Base-by-base conservation (phyloP, 192 early-diverging fungal genomes). In the Mortierella claussenii region DNA sequence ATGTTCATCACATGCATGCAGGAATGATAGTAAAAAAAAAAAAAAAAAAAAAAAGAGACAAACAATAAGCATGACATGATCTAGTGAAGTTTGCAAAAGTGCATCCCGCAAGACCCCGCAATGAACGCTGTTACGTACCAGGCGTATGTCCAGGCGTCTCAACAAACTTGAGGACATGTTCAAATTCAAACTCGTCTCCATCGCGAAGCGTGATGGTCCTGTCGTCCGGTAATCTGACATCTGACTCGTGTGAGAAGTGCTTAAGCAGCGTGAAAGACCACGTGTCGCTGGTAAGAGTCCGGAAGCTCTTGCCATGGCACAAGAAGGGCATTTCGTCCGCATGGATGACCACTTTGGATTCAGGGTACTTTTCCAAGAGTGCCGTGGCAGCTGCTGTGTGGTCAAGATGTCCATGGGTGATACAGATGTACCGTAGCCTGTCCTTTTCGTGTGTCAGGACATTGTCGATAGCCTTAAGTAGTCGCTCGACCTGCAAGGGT, bases 401-500 rank as follows among this genome's bases (percentile, higher is more conserved):
- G 48, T 81, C 79, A 43, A 75, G 50, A 24, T 81, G 79, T 15
- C 34, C 65, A 23, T 81, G 79, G 1, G 79, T 81, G 53, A 81
- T 61, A 20, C 61, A 75, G 15, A 81, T 60, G 50, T 66, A 81
- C 4, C 73, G 70, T 21, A 81, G 60, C 1, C 51, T 47, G 53
- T 75, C 70, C 37, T 76, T 50, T 18, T 55, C 65, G 40, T 69
- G 70, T 11, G 62, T 69, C 5, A 65, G 46, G 45, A 76, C 62
- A n/a, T 24, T 42, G 23, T 56, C 54, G 36, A 75, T 65, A 15
- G 79, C 79, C 30, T 57, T 65, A 10, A 66, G 42, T 2, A 81
- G 60, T 9, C 36, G 64, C 4, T 65, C 56, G 20, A 65, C 54
- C 42, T 75, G 63, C 32, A 54, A 49, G 24, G 66, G 69, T 20